Evolutionary conservation across 2,329 filamentous ascomycete genomes (phyloP).

Genomic region (Trichoderma oligosporum): DNA sequence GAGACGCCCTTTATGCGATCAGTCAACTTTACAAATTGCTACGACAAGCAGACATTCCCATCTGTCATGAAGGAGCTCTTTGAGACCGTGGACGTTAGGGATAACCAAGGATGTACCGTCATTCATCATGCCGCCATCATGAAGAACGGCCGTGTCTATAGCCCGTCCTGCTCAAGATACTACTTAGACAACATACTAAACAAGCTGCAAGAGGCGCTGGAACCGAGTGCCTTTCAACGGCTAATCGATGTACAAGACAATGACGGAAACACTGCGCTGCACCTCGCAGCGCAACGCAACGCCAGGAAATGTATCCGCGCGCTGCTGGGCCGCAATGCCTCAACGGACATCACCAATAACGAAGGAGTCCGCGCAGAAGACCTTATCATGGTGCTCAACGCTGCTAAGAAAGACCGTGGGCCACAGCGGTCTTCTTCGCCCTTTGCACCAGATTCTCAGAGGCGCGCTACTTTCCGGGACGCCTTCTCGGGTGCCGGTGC

Average conservation of each 20-base stretch:
- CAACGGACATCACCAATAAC: conserved; percentile 76
- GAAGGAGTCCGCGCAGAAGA: conserved; percentile 81
- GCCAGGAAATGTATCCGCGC: conserved; percentile 85
- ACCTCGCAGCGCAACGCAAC: conserved; percentile 72
- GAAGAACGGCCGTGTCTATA: conserved; percentile 74
- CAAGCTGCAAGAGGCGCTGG: conserved; percentile 73
- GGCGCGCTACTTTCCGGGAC: conserved; percentile 51
- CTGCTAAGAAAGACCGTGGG: conserved; percentile 60
- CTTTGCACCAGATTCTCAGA: conserved; percentile 60
- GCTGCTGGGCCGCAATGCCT: conserved; percentile 73
- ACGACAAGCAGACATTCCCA: conserved; percentile 87
- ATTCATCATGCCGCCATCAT: conserved; percentile 93
- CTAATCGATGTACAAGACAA: conserved; percentile 79
- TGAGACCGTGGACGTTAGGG: conserved; percentile 73
- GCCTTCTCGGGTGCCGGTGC: conserved; percentile 41
- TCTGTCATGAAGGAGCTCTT: conserved; percentile 78
- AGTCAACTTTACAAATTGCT: conserved; percentile 95
- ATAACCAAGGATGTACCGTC: conserved; percentile 78
- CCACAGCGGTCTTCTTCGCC: conserved; percentile 73
- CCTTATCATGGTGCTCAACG: conserved; percentile 73
- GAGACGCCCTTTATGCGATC: conserved; percentile 94
- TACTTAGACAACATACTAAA: conserved; percentile 91
- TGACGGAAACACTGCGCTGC: conserved; percentile 82
- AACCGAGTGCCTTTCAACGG: conserved; percentile 70
- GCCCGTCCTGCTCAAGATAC: conserved; percentile 84